A percentile compares a stretch with the other conserved stretches of the same genome.
phyloP scores from a whole-genome alignment of 2,329 filamentous ascomycete species.

The Ophiocordyceps camponoti-saundersi region DNA sequence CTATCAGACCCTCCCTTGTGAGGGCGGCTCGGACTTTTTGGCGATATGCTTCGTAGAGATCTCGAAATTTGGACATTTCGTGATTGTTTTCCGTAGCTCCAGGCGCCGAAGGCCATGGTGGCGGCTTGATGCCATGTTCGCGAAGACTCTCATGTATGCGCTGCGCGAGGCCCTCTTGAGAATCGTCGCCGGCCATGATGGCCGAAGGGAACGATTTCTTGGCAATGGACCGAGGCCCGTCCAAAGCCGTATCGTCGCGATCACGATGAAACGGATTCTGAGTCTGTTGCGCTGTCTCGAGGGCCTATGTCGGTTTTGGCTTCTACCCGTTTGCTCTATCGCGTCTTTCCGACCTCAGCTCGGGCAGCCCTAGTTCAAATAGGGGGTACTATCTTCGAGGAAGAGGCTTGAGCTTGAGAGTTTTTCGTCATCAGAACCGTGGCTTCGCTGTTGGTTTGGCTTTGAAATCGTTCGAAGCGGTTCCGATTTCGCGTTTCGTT shows the following conservation, averaged over 20 bases:
- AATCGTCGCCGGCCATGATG: background rate
- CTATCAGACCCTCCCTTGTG: slow-evolving; percentile 42
- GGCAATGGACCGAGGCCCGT: background rate
- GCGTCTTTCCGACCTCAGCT: slow-evolving; percentile 1
- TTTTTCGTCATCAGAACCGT: slow-evolving; percentile 4
- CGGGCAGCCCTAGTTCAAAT: too few species aligned
- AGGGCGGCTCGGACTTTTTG: slow-evolving; percentile 37
- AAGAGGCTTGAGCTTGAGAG: too few species aligned
- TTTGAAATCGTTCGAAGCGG: slow-evolving; percentile 18
- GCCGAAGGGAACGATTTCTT: background rate
- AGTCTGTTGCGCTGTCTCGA: slow-evolving; percentile 2
- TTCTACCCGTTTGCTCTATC: slow-evolving; percentile 9
- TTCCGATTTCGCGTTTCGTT: slow-evolving; percentile 17
- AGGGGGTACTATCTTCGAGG: too few species aligned
- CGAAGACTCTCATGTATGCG: slow-evolving; percentile 34
- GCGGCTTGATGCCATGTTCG: slow-evolving; percentile 36
- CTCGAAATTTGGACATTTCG: slow-evolving; percentile 36
- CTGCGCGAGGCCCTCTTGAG: slow-evolving; percentile 24
- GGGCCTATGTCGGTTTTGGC: slow-evolving; percentile 1
- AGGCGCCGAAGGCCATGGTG: slow-evolving; percentile 36
- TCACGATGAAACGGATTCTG: slow-evolving; percentile 1
- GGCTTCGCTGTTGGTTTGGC: slow-evolving; percentile 2
- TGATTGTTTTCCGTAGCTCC: slow-evolving; percentile 32
- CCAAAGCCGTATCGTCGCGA: background rate
- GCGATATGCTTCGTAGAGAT: slow-evolving; percentile 39